Percentiles rank a stretch among this genome's conserved stretches.
phyloP scores from a whole-genome alignment of 768 basidiomycete species.

The Cystofilobasidium ferigula region DNA sequence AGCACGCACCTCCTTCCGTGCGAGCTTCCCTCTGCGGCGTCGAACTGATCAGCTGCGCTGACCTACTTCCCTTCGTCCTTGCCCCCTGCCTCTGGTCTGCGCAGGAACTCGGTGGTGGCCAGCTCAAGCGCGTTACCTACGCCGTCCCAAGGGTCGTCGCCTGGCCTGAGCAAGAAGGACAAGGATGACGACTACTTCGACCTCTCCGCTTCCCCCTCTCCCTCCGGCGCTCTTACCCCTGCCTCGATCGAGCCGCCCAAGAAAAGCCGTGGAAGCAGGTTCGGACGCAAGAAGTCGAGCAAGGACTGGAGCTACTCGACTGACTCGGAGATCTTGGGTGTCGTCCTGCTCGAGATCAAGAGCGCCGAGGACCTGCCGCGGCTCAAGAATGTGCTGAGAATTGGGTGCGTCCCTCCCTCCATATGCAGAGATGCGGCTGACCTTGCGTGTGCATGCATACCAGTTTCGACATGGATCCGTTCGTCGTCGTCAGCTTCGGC shows the following conservation, averaged over 20 bases:
- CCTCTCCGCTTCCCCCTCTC: constrained; percentile 15
- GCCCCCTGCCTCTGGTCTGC: too few relatives aligned
- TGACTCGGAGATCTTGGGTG: constrained; percentile 74
- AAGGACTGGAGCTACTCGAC: constrained; percentile 26
- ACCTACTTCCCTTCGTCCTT: too few relatives aligned
- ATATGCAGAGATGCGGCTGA: neutral
- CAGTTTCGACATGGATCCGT: constrained; percentile 44
- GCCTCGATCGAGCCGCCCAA: constrained; percentile 24
- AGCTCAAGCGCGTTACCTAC: constrained; percentile 19
- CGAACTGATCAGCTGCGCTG: too few relatives aligned
- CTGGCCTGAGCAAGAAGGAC: constrained; percentile 9
- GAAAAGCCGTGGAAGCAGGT: constrained; percentile 11
- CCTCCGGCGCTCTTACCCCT: constrained; percentile 29
- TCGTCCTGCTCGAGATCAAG: constrained; percentile 89
- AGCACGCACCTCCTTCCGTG: too few relatives aligned
- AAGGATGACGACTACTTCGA: constrained; percentile 32
- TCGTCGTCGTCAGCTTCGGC: constrained; percentile 88
- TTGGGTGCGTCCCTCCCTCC: neutral
- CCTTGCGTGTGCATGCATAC: neutral
- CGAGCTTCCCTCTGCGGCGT: too few relatives aligned
- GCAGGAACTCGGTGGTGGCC: too few relatives aligned
- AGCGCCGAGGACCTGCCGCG: constrained; percentile 68
- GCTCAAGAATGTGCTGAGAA: constrained; percentile 52
- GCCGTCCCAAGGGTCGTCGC: neutral
- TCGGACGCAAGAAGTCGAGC: constrained; percentile 14